Conservation (phyloP, 2,329 filamentous ascomycete species). For the Ceratocystis diversiconidia region DNA sequence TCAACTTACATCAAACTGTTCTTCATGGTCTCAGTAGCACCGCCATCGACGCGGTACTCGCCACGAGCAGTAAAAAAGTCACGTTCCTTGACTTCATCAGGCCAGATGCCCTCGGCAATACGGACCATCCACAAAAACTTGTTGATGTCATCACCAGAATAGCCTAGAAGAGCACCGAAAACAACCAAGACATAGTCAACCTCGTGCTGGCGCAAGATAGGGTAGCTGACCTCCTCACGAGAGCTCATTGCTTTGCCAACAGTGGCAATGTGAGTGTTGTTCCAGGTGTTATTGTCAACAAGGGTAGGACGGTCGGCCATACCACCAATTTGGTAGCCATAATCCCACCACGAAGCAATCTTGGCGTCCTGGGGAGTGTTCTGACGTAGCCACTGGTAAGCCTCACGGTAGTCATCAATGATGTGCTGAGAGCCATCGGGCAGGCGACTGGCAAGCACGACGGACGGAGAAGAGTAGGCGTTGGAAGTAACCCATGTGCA, state of each 20-base stretch:
- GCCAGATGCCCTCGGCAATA: conserved; percentile 98
- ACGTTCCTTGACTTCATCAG: conserved; percentile 95
- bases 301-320: conserved; percentile 96
- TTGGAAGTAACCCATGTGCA: conserved; percentile 99
- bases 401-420: conserved; percentile 97
- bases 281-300: conserved; percentile 99
- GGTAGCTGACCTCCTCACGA: conserved; percentile 92
- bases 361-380: conserved; percentile 92
- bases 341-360: conserved; percentile 99
- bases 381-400: conserved; percentile 97
- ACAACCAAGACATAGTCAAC: conserved; percentile 98
- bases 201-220: conserved; percentile 95
- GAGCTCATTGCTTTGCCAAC: conserved; percentile 99
- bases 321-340: conserved; percentile 97
- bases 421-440: conserved; percentile 95
- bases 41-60: conserved; percentile 88
- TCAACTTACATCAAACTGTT: conserved; percentile 88
- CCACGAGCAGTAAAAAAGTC: conserved; percentile 88
- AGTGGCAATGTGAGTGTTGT: conserved; percentile 98
- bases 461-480: conserved; percentile 94
- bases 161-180: conserved; percentile 88
- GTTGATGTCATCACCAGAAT: conserved; percentile 98
- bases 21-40: conserved; percentile 92
- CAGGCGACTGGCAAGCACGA: conserved; percentile 81
- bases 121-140: conserved; percentile 99